Evolutionary conservation across 805 yeast species (phyloP), one percentile per base, ranked within the genome.

Genomic region (Candida oleophila): DNA sequence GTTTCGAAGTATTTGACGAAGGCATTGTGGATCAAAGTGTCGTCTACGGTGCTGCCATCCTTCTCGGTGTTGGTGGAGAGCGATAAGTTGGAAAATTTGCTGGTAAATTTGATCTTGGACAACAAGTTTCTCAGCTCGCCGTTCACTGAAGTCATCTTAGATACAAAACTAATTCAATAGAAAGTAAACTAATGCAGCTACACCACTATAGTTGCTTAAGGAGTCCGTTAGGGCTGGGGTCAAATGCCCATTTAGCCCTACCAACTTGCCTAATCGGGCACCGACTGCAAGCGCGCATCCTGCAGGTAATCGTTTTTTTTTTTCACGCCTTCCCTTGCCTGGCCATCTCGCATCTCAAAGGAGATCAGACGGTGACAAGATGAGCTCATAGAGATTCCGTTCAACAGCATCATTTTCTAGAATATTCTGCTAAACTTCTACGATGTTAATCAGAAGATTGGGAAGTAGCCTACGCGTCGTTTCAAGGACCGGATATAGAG

Each of bases 21-120:
- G 2, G 77, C 76, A 49, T 68, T 64, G 59, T 72, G 76, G 50
- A 72, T 65, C 45, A 72, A 59, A 1, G 77, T 72, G 28, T 67
- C 73, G 41, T 66, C 65, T 34, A 64, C 71, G 2, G 62, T 47
- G 42, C 47, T 44, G 3, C 77, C 77, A 55, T 72, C 77, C 38
- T 64, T 66, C 34, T 72, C 77, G 9, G 59, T 46, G 38, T 56
- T 49, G 22, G 58, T 51, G 14, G 68, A 53, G 8, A 70, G 48
- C 2, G 73, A 62, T 33, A 72, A 57, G 39, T 62, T 67, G 14
- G 74, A 65, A 42, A 72, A 68, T 54, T 68, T 67, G 43, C 59
- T 58, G 44, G 63, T 62, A 51, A 69, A 69, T 43, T 62, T 70
- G 48, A 72, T 65, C 49, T 62, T 65, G 20, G 66, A 55, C 37